Conservation (phyloP, 2,329 filamentous ascomycete genomes). For the Epichloe festucae region DNA sequence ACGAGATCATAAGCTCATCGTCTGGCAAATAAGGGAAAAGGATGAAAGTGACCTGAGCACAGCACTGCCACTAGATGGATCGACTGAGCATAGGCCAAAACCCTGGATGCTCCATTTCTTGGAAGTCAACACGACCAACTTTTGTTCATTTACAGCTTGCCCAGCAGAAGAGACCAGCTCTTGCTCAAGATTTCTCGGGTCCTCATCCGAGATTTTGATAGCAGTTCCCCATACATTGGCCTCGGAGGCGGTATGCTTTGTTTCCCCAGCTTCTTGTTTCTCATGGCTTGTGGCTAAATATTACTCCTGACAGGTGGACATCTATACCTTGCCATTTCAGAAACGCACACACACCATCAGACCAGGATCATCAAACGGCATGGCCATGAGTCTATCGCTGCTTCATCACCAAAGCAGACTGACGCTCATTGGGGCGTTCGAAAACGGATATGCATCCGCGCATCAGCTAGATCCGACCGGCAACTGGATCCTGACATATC, state of each 20-base stretch:
- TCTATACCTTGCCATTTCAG: conserved; percentile 71
- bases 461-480: conserved; percentile 35
- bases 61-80: conserved; percentile 56
- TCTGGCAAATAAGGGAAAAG: conserved; percentile 59
- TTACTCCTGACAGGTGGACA: conserved; percentile 45
- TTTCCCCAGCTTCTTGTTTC: no score
- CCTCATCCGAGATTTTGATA: conserved; percentile 42
- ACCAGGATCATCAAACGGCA: conserved; percentile 46
- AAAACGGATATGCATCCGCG: conserved; percentile 65
- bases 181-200: conserved; percentile 8
- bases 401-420: conserved; percentile 38
- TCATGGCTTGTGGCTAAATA: not conserved
- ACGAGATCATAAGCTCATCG: conserved; percentile 71
- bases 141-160: conserved; percentile 69
- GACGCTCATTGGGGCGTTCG: conserved; percentile 65
- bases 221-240: conserved; percentile 70
- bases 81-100: conserved; percentile 34
- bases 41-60: conserved; percentile 55
- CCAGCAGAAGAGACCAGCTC: conserved; percentile 19
- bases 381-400: conserved; percentile 75
- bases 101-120: conserved; percentile 82
- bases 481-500: conserved; percentile 44
- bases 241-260: conserved; percentile 49
- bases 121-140: conserved; percentile 87
- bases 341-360: conserved; percentile 48